These are phyloP conservation scores for Thielaviopsis populi DNA, from an alignment of 2,329 filamentous ascomycete species.

Conservation along the genomic window DNA sequence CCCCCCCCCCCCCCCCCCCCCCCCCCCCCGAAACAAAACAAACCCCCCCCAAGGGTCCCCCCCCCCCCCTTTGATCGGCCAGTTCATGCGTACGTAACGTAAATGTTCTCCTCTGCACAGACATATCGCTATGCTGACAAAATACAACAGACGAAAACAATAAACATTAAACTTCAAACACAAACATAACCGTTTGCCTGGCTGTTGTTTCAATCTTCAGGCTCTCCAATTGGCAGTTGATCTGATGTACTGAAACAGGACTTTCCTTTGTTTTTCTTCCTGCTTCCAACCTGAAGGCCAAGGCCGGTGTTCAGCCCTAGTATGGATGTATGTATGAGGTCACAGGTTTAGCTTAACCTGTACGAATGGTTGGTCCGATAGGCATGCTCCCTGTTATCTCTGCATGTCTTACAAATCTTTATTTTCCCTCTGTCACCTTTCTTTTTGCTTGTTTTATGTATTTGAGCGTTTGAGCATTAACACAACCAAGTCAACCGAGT, in stretches of 20 bases:
- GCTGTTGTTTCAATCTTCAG: too few species aligned
- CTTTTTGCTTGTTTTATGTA: not conserved
- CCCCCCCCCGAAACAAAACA: too few species aligned
- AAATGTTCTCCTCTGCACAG: not conserved
- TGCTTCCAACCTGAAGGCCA: too few species aligned
- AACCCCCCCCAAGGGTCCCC: too few species aligned
- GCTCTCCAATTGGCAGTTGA: too few species aligned
- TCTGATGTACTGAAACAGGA: too few species aligned
- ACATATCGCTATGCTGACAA: not conserved
- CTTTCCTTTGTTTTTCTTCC: too few species aligned
- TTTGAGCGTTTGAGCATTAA: conserved; percentile 3
- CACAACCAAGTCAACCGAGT: not conserved
- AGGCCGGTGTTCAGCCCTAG: not conserved
- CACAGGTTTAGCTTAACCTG: not conserved
- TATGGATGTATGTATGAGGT: not conserved
- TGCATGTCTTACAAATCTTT: not conserved
- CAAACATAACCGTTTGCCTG: too few species aligned
- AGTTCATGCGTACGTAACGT: not conserved
- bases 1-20: too few species aligned
- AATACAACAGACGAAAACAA: not conserved
- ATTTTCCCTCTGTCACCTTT: not conserved
- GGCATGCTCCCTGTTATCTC: not conserved
- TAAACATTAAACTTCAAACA: too few species aligned
- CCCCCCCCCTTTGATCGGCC: not conserved
- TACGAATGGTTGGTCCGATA: not conserved